Percentiles rank a stretch among this genome's conserved stretches.
These are phyloP conservation scores for Magnolia officinalis DNA, from an alignment of 164 flowering plant species.

Conservation along the genomic window DNA sequence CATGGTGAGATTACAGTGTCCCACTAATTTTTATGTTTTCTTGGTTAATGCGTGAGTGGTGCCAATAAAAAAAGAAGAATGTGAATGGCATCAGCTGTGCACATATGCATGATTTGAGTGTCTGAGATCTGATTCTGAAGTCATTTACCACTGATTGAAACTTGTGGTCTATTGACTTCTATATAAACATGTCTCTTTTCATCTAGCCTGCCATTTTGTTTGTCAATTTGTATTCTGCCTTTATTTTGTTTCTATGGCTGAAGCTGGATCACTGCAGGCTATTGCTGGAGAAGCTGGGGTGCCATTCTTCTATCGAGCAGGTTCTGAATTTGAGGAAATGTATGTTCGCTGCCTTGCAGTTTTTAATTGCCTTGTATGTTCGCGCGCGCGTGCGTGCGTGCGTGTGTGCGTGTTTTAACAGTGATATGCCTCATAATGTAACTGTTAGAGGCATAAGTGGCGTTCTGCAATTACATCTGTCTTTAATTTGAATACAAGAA, in stretches of 20 bases:
- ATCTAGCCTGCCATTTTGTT: neutral
- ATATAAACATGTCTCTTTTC: neutral
- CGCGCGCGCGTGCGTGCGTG: no score
- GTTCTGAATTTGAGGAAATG: slow-evolving; percentile 99
- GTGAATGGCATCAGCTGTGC: no score
- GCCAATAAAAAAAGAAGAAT: no score
- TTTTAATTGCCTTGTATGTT: neutral
- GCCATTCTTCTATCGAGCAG: slow-evolving; percentile 98
- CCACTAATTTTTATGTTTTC: no score
- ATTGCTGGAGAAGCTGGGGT: slow-evolving; percentile 99
- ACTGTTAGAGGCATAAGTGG: no score
- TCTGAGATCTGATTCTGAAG: neutral
- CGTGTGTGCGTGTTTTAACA: no score
- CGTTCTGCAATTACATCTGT: no score
- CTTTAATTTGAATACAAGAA: no score
- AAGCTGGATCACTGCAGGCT: slow-evolving; percentile 55
- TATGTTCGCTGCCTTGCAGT: slow-evolving; percentile 36
- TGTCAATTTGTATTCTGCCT: neutral
- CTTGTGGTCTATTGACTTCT: neutral
- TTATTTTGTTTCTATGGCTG: slow-evolving; percentile 1
- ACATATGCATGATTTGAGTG: neutral
- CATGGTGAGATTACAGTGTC: no score
- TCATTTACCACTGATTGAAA: neutral
- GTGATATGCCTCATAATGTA: no score
- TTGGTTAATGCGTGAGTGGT: no score